phyloP scores from a whole-genome alignment of 2,329 filamentous ascomycete genomes.

The Elsinoe ampelina region DNA sequence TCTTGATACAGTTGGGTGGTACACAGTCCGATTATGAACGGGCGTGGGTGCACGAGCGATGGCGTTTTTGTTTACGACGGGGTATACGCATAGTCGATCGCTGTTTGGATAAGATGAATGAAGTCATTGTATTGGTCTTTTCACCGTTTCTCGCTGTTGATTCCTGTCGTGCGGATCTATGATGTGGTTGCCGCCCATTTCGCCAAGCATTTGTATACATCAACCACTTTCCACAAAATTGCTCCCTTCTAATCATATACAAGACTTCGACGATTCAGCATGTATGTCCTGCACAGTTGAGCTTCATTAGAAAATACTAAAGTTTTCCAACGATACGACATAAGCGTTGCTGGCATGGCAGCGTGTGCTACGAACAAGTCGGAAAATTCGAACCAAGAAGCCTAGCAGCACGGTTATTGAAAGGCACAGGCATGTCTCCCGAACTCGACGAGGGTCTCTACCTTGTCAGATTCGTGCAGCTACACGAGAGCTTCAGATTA shows the following conservation, averaged over 20 bases:
- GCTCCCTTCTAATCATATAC: too few species aligned
- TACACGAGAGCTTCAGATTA: constrained; percentile 80
- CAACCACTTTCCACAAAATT: too few species aligned
- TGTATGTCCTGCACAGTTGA: too few species aligned
- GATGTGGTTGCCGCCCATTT: too few species aligned
- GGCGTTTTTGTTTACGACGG: neutral
- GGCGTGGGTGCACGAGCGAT: neutral
- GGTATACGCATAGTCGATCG: neutral
- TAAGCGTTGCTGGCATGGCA: too few species aligned
- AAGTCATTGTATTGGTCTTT: neutral
- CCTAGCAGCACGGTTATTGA: too few species aligned
- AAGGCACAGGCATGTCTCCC: neutral
- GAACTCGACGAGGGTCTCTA: constrained; percentile 45
- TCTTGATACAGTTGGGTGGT: neutral
- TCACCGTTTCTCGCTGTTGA: too few species aligned
- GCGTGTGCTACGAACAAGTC: neutral
- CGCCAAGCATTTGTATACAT: too few species aligned
- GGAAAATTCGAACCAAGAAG: neutral
- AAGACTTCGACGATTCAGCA: too few species aligned
- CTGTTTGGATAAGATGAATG: neutral
- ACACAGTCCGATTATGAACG: constrained; percentile 8
- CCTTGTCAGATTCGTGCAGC: constrained; percentile 80
- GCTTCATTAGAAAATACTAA: too few species aligned
- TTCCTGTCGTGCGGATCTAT: neutral
- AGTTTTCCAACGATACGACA: too few species aligned